Evolutionary conservation across 345 rosid genomes (phyloP).

Genomic region (Lumnitzera littorea): DNA sequence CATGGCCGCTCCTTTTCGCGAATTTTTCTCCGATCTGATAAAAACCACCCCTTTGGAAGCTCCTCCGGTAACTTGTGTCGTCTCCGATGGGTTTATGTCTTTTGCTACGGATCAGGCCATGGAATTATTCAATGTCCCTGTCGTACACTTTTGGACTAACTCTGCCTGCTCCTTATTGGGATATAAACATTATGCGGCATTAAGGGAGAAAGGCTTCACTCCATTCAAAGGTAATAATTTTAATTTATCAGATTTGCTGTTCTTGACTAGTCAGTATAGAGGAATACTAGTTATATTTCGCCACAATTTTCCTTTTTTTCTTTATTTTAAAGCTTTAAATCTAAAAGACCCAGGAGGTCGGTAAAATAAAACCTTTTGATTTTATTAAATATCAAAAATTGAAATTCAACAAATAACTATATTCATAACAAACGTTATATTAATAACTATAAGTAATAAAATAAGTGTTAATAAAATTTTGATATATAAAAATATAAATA

Average conservation of each 20-base stretch:
- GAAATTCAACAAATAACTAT: too few species aligned
- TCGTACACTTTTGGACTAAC: constrained; percentile 4
- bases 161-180: constrained; percentile 4
- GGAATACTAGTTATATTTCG: not conserved
- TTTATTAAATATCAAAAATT: too few species aligned
- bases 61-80: constrained; percentile 6
- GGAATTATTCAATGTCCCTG: constrained; percentile 2
- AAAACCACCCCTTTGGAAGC: not conserved
- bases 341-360: too few species aligned
- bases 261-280: not conserved
- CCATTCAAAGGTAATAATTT: constrained; percentile 8
- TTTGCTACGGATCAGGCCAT: not conserved
- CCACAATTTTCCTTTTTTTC: not conserved
- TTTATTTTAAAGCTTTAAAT: too few species aligned
- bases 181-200: not conserved
- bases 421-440: too few species aligned
- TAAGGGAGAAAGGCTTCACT: not conserved
- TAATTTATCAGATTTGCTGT: too few species aligned
- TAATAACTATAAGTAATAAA: too few species aligned
- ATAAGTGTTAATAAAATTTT: too few species aligned
- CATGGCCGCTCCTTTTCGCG: not conserved
- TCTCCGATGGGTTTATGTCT: constrained; percentile 10
- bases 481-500: too few species aligned
- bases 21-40: constrained; percentile 1
- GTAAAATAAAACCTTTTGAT: too few species aligned